Evolutionary conservation across 768 basidiomycete genomes (phyloP).

Genomic region (Leccinellum albellum): DNA sequence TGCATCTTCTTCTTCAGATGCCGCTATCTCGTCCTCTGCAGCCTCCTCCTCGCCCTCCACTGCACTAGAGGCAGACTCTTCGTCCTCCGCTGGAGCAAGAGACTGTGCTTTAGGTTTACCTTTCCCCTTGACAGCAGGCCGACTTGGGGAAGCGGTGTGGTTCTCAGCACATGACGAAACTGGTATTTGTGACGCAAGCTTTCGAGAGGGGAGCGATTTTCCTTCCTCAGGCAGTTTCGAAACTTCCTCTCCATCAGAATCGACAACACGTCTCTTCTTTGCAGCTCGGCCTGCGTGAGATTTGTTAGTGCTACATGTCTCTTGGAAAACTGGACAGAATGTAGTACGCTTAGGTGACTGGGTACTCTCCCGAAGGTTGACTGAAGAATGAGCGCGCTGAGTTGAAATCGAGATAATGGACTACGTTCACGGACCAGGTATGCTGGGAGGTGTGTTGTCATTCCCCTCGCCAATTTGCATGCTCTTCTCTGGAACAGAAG

Average conservation of each 20-base stretch:
- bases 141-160: background rate
- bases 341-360: constrained; percentile 20
- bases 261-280: constrained; percentile 52
- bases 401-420: background rate
- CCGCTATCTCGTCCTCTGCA: constrained; percentile 34
- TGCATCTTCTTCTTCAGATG: constrained; percentile 47
- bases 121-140: constrained; percentile 12
- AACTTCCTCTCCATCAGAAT: constrained; percentile 49
- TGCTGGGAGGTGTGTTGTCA: background rate
- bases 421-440: constrained; percentile 11
- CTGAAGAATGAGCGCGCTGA: constrained; percentile 9
- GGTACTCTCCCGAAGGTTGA: constrained; percentile 40
- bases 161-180: background rate
- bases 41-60: constrained; percentile 40
- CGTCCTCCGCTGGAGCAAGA: constrained; percentile 29
- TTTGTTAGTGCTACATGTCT: background rate
- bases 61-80: constrained; percentile 30
- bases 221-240: constrained; percentile 2
- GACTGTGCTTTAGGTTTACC: constrained; percentile 15
- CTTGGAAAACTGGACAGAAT: background rate
- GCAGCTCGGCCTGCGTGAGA: constrained; percentile 23
- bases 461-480: constrained; percentile 12
- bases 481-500: constrained; percentile 25
- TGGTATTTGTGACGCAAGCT: background rate
- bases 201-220: background rate